Evolutionary conservation across 1,284 basidiomycete species (phyloP).

Genomic region (Boletellus sp.): DNA sequence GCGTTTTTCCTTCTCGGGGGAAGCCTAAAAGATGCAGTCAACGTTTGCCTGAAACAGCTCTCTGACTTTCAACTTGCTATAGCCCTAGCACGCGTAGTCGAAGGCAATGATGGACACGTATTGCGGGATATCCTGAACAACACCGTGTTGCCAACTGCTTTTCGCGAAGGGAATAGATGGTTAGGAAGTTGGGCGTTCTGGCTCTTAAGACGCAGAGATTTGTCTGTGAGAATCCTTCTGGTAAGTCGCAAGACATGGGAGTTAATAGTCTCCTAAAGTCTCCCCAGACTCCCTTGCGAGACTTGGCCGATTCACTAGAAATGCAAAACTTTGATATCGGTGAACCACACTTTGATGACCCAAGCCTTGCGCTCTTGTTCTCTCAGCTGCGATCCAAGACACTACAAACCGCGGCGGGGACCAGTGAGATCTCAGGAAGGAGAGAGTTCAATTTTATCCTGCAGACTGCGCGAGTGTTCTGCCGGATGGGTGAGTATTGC

Average conservation of each 20-base stretch:
- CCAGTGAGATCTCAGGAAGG: conserved; percentile 81
- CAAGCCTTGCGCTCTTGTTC: conserved; percentile 85
- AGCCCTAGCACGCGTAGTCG: conserved; percentile 80
- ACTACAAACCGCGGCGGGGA: conserved; percentile 87
- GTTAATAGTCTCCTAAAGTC: conserved; percentile 2
- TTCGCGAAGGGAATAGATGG: conserved; percentile 87
- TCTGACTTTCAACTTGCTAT: conserved; percentile 89
- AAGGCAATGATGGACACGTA: conserved; percentile 81
- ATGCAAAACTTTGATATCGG: conserved; percentile 62
- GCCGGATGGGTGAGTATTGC: conserved; percentile 77
- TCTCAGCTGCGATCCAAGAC: conserved; percentile 88
- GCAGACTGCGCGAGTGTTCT: conserved; percentile 88
- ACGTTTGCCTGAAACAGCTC: conserved; percentile 86
- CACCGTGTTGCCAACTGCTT: conserved; percentile 80
- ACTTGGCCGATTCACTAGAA: conserved; percentile 58
- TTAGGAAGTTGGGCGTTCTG: conserved; percentile 98
- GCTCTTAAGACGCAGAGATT: conserved; percentile 79
- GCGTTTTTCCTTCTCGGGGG: conserved; percentile 95
- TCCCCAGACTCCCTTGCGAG: conserved; percentile 70
- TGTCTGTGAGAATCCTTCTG: conserved; percentile 81
- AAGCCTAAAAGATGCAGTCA: conserved; percentile 87
- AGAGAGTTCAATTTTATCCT: conserved; percentile 92
- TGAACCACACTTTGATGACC: conserved; percentile 89
- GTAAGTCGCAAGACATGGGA: conserved; percentile 41
- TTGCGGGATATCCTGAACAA: conserved; percentile 67